Percentiles rank a stretch among this genome's conserved stretches.
phyloP scores from a whole-genome alignment of 768 basidiomycete genomes.

The Epithele typhae region DNA sequence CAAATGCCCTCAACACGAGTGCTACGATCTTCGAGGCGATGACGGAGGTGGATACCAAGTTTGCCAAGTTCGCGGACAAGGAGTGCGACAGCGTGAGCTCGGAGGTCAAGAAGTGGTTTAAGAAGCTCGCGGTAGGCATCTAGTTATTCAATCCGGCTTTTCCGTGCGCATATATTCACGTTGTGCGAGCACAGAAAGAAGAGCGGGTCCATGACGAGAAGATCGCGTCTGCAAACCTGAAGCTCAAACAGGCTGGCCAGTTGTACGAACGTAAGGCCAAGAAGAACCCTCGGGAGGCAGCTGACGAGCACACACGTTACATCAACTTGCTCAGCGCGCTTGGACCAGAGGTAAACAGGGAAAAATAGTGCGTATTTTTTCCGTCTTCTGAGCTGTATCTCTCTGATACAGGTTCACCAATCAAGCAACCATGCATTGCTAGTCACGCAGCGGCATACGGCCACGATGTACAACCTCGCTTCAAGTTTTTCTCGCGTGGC shows the following conservation, averaged over 20 bases:
- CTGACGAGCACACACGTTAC: slow-evolving; percentile 75
- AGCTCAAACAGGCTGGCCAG: slow-evolving; percentile 77
- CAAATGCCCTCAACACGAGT: slow-evolving; percentile 61
- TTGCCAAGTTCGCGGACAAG: slow-evolving; percentile 69
- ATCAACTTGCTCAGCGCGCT: slow-evolving; percentile 66
- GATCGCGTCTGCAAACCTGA: slow-evolving; percentile 60
- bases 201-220: slow-evolving; percentile 74
- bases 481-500: slow-evolving; percentile 66
- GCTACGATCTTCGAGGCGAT: slow-evolving; percentile 66
- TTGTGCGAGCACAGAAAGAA: slow-evolving; percentile 69
- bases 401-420: slow-evolving; percentile 23
- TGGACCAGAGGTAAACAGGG: slow-evolving; percentile 75
- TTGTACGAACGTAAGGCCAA: slow-evolving; percentile 77
- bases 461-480: slow-evolving; percentile 57
- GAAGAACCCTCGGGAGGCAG: slow-evolving; percentile 60
- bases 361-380: slow-evolving; percentile 61
- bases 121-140: slow-evolving; percentile 64
- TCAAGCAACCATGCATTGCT: slow-evolving; percentile 61
- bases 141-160: too few species aligned
- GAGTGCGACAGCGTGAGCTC: slow-evolving; percentile 60
- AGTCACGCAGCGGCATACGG: slow-evolving; percentile 57
- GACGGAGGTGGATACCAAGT: slow-evolving; percentile 69
- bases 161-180: too few species aligned
- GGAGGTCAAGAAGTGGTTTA: slow-evolving; percentile 85
- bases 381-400: background rate